A percentile compares a stretch with the other conserved stretches of the same genome.
These are phyloP conservation scores for Kalmanozyma brasiliensis DNA, from an alignment of 1,284 basidiomycete genomes.

Conservation along the genomic window DNA sequence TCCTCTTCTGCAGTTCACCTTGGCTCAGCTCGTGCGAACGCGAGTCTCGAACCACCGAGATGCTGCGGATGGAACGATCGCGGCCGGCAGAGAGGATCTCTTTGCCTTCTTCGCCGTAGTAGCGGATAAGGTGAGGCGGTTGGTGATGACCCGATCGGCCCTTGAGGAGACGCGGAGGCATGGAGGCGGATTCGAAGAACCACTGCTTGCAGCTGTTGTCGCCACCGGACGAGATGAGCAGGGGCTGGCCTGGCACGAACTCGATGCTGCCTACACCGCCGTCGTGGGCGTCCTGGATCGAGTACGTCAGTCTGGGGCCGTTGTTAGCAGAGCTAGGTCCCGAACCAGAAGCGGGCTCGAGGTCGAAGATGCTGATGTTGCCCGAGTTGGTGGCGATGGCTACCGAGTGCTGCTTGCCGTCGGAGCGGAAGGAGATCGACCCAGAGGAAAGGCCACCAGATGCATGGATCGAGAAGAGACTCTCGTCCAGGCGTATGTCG, in stretches of 20 bases:
- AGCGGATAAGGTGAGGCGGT: constrained; percentile 90
- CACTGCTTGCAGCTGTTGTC: constrained; percentile 76
- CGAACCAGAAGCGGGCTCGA: constrained; percentile 45
- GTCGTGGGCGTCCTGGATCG: constrained; percentile 64
- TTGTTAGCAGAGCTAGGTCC: constrained; percentile 20
- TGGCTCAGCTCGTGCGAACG: constrained; percentile 86
- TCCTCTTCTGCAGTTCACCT: constrained; percentile 81
- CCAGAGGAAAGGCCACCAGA: constrained; percentile 69
- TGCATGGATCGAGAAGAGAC: constrained; percentile 82
- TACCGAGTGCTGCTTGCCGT: constrained; percentile 71
- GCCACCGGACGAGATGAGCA: constrained; percentile 57
- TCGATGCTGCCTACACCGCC: constrained; percentile 56
- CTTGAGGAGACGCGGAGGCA: constrained; percentile 82
- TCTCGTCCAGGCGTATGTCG: constrained; percentile 88
- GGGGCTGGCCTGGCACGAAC: constrained; percentile 59
- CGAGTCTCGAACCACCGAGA: constrained; percentile 79
- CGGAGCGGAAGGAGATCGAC: constrained; percentile 86
- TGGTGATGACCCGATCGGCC: constrained; percentile 89
- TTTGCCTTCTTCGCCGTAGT: constrained; percentile 96
- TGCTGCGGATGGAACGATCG: constrained; percentile 88
- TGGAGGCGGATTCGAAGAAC: constrained; percentile 82
- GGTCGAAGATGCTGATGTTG: constrained; percentile 63
- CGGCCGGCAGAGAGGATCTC: constrained; percentile 75
- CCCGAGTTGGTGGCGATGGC: constrained; percentile 62
- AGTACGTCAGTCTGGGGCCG: constrained; percentile 60